A percentile compares a stretch with the other conserved stretches of the same genome.
phyloP scores from a whole-genome alignment of 768 basidiomycete species.

The Rossbeevera mucosa region DNA sequence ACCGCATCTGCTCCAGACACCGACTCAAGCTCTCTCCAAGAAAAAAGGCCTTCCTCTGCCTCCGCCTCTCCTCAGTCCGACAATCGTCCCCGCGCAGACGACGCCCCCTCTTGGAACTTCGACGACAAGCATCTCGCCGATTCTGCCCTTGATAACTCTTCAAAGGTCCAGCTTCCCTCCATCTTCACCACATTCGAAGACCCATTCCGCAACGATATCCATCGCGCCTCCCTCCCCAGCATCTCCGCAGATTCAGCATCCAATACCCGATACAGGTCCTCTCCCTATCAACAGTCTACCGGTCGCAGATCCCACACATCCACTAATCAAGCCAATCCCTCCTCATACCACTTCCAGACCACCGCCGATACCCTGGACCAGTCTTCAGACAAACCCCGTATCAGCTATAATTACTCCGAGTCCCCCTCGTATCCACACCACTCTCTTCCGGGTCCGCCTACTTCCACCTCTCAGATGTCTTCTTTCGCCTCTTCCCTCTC shows the following conservation, averaged over 20 bases:
- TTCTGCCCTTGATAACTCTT: constrained; percentile 37
- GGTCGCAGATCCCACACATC: constrained; percentile 47
- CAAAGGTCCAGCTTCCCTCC: constrained; percentile 66
- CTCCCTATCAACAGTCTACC: constrained; percentile 51
- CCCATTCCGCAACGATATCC: constrained; percentile 46
- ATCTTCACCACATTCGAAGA: constrained; percentile 70
- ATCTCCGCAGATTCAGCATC: constrained; percentile 45
- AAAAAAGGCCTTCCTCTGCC: constrained; percentile 58
- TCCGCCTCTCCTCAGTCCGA: constrained; percentile 47
- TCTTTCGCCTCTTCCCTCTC: constrained; percentile 45
- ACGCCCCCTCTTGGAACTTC: constrained; percentile 25
- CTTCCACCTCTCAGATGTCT: constrained; percentile 48
- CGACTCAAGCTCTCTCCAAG: constrained; percentile 53
- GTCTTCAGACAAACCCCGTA: constrained; percentile 37
- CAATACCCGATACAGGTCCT: constrained; percentile 45
- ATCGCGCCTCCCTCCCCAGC: constrained; percentile 62
- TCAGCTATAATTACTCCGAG: constrained; percentile 39
- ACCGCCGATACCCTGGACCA: constrained; percentile 37
- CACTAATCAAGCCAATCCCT: constrained; percentile 35
- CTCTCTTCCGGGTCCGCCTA: constrained; percentile 49
- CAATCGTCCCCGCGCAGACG: constrained; percentile 36
- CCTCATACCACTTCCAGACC: constrained; percentile 55
- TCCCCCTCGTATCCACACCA: constrained; percentile 46
- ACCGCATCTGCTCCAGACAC: constrained; percentile 62
- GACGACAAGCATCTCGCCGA: constrained; percentile 40